These are phyloP conservation scores for Ulota crispa DNA, from an alignment of 225 moss, liverwort and hornwort genomes.

Conservation along the genomic window DNA sequence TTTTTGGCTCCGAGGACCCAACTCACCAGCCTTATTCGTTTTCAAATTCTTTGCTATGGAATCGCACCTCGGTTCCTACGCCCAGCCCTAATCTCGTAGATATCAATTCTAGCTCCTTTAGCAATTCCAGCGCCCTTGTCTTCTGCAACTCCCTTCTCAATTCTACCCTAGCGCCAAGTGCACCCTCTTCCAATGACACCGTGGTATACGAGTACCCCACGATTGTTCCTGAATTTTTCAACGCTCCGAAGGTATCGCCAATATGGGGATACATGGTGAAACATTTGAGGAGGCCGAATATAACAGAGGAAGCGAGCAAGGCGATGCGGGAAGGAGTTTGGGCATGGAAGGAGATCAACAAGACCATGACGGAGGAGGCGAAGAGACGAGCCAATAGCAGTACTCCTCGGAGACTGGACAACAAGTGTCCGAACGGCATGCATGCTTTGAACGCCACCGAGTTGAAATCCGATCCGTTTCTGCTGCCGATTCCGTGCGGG, in stretches of 20 bases:
- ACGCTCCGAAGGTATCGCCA: conserved; percentile 38
- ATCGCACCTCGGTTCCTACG: conserved; percentile 23
- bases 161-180: background rate
- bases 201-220: conserved; percentile 25
- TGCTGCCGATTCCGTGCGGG: conserved; percentile 58
- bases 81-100: background rate
- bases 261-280: conserved; percentile 43
- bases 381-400: conserved; percentile 22
- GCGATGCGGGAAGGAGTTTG: conserved; percentile 40
- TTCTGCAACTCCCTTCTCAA: background rate
- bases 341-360: conserved; percentile 45
- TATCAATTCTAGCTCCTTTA: background rate
- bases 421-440: conserved; percentile 50
- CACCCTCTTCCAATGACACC: conserved; percentile 1
- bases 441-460: conserved; percentile 47
- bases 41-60: background rate
- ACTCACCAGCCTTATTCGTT: background rate
- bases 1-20: conserved; percentile 15
- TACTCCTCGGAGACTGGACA: conserved; percentile 16
- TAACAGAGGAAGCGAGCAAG: conserved; percentile 34
- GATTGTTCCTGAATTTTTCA: background rate
- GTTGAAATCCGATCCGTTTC: conserved; percentile 29
- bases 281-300: conserved; percentile 21
- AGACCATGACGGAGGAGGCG: conserved; percentile 27
- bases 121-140: background rate